These are phyloP conservation scores for Solanum pinnatisectum DNA, from an alignment of 257 asterid genomes.

Conservation along the genomic window DNA sequence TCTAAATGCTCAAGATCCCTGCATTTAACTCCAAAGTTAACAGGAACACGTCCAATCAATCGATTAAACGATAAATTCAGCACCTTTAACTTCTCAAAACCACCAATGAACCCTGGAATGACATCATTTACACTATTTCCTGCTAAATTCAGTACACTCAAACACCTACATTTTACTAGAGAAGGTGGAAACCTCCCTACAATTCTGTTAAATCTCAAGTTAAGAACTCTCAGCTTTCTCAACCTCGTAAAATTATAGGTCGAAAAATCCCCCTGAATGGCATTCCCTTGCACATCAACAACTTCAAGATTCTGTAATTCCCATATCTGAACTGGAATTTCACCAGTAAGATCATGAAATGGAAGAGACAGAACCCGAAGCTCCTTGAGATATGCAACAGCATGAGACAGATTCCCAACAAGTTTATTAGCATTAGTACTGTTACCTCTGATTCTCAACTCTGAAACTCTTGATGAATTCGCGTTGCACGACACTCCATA, in stretches of 20 bases:
- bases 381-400: conserved; percentile 43
- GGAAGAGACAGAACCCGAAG: conserved; percentile 66
- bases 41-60: conserved; percentile 53
- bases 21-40: conserved; percentile 50
- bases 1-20: conserved; percentile 66
- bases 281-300: conserved; percentile 86
- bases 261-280: conserved; percentile 36
- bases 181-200: conserved; percentile 52
- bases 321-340: conserved; percentile 62
- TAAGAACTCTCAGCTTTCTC: conserved; percentile 56
- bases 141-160: conserved; percentile 64
- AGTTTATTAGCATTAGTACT: conserved; percentile 28
- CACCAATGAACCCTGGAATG: conserved; percentile 46
- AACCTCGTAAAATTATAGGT: conserved; percentile 43
- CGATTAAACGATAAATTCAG: conserved; percentile 72
- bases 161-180: conserved; percentile 29
- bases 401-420: conserved; percentile 43
- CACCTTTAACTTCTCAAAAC: conserved; percentile 49
- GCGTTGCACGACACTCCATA: conserved; percentile 60
- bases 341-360: conserved; percentile 69
- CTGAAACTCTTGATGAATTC: conserved; percentile 52
- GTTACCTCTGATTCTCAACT: conserved; percentile 65
- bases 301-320: conserved; percentile 74
- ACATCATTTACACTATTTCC: conserved; percentile 69
- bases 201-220: conserved; percentile 61